Conservation (phyloP, 2,329 filamentous ascomycete genomes). For the Colletotrichum melonis region DNA sequence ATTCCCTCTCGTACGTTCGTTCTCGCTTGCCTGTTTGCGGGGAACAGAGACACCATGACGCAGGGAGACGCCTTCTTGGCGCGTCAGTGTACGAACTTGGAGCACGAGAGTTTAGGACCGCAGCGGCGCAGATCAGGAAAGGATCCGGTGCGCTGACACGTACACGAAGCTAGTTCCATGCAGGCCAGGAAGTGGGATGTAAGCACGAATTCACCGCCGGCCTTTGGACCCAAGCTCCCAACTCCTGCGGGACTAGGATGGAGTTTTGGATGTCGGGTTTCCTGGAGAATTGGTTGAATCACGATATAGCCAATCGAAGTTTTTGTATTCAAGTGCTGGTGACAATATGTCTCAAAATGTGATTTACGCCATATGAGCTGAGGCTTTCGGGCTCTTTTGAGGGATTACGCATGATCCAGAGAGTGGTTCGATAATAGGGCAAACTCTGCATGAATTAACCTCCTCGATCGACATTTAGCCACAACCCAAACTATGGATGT, state of each 20-base stretch:
- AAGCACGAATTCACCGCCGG: background rate
- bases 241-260: background rate
- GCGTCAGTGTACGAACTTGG: background rate
- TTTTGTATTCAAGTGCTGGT: background rate
- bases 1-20: background rate
- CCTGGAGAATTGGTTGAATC: background rate
- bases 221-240: background rate
- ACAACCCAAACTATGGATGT: background rate
- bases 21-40: constrained; percentile 10
- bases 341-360: background rate
- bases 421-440: background rate
- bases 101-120: constrained; percentile 7
- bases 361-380: background rate
- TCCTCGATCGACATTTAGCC: background rate
- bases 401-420: background rate
- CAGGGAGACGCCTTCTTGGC: background rate
- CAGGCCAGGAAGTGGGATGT: background rate
- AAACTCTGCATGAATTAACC: background rate
- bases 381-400: background rate
- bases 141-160: background rate
- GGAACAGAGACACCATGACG: constrained; percentile 13
- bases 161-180: background rate
- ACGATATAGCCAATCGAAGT: background rate
- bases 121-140: background rate
- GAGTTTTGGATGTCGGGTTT: background rate